Evolutionary conservation across 2,329 filamentous ascomycete genomes (phyloP).

Genomic region (Ophiostoma quercus): DNA sequence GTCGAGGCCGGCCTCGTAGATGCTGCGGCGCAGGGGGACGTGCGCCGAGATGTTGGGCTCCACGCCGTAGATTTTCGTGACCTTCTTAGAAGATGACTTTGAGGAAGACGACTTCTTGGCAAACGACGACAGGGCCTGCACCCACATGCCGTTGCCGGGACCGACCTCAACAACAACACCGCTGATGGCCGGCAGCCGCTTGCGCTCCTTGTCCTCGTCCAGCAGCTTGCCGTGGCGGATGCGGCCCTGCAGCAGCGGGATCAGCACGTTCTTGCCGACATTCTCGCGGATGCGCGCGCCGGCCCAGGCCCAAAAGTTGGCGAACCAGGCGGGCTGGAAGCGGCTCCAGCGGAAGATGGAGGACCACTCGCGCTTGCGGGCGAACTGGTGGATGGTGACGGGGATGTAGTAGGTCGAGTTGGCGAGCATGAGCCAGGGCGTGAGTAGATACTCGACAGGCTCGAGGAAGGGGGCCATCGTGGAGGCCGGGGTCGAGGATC

Average conservation of each 20-base stretch:
- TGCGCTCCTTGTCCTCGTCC: constrained; percentile 24
- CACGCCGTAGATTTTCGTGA: constrained; percentile 55
- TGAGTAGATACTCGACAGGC: constrained; percentile 36
- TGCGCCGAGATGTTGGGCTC: constrained; percentile 58
- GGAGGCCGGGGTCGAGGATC: background rate
- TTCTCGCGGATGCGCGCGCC: constrained; percentile 48
- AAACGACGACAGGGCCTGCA: constrained; percentile 33
- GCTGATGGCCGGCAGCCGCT: constrained; percentile 37
- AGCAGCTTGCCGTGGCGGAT: constrained; percentile 38
- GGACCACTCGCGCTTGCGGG: constrained; percentile 34
- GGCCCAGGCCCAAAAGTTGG: constrained; percentile 52
- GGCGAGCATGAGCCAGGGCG: constrained; percentile 51
- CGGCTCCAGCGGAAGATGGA: constrained; percentile 40
- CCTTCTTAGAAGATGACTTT: constrained; percentile 15
- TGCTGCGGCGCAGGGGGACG: constrained; percentile 41
- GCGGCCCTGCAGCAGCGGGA: constrained; percentile 51
- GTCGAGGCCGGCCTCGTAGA: constrained; percentile 49
- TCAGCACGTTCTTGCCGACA: constrained; percentile 39
- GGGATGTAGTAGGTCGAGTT: constrained; percentile 48
- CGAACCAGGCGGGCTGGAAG: constrained; percentile 53
- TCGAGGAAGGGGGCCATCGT: constrained; percentile 19
- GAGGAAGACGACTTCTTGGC: background rate
- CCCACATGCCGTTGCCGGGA: constrained; percentile 57
- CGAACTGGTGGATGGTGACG: constrained; percentile 43
- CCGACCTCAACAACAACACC: constrained; percentile 59